These are phyloP conservation scores for Funneliformis mosseae DNA, from an alignment of 192 early-diverging fungal genomes.

Conservation along the genomic window DNA sequence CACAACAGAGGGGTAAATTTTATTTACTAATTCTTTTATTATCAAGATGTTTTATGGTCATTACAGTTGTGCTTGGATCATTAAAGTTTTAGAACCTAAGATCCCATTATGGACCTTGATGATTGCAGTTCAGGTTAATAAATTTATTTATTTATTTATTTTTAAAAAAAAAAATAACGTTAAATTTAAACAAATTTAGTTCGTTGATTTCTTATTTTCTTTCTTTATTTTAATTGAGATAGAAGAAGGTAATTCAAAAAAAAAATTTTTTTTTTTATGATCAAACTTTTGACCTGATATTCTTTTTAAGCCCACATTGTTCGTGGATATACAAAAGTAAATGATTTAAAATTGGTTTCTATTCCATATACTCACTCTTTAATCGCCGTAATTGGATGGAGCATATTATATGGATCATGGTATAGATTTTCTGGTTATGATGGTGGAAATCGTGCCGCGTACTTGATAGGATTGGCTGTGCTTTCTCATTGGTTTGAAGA, in stretches of 20 bases:
- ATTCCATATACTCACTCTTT: constrained; percentile 17
- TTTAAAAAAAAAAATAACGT: neutral
- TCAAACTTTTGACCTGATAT: neutral
- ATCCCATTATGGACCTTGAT: constrained; percentile 4
- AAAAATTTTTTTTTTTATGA: neutral
- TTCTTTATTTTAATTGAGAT: neutral
- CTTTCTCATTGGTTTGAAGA: constrained; percentile 27
- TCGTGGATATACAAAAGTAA: neutral
- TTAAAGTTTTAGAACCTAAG: constrained; percentile 2
- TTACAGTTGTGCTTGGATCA: neutral
- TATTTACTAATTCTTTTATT: neutral
- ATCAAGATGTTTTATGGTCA: constrained; percentile 24
- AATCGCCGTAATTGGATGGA: neutral
- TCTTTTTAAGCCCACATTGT: neutral
- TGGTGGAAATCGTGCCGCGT: neutral
- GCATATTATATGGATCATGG: neutral
- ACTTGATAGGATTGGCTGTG: neutral
- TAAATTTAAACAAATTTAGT: neutral
- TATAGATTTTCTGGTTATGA: constrained; percentile 2
- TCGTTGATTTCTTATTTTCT: neutral
- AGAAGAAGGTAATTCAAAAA: constrained; percentile 12
- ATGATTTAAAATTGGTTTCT: neutral
- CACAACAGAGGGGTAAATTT: neutral
- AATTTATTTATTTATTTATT: too few species aligned
- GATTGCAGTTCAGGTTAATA: constrained; percentile 11